These are phyloP conservation scores for Mrakia blollopis DNA, from an alignment of 768 basidiomycete species.

Conservation along the genomic window DNA sequence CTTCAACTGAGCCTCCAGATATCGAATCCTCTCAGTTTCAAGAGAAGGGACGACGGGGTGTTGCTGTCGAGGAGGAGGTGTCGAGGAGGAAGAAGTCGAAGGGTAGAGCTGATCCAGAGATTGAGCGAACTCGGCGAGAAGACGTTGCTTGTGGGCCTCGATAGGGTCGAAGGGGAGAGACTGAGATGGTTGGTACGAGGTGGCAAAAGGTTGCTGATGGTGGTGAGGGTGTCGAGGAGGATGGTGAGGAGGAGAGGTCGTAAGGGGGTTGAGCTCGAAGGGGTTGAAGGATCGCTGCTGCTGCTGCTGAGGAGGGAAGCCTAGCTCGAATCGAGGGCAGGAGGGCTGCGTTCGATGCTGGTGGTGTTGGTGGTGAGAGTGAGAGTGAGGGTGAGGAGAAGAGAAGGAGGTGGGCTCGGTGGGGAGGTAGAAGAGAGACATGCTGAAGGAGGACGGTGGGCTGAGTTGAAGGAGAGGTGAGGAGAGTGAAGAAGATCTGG, in stretches of 20 bases:
- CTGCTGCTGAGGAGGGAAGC: not conserved
- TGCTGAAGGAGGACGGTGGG: not conserved
- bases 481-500: not conserved
- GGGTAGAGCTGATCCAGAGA: slow-evolving; percentile 5
- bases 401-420: not conserved
- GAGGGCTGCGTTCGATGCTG: not conserved
- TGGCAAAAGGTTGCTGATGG: not conserved
- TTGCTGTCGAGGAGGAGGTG: not conserved
- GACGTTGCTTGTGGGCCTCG: slow-evolving; percentile 9
- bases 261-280: not conserved
- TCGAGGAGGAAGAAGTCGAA: not conserved
- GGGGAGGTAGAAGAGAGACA: not conserved
- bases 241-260: not conserved
- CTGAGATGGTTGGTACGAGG: not conserved
- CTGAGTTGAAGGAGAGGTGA: not conserved
- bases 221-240: not conserved
- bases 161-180: not conserved
- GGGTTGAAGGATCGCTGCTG: not conserved
- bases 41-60: not conserved
- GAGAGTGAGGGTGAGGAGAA: not conserved
- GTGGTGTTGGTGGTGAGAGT: not conserved
- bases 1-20: not conserved
- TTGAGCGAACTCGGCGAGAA: slow-evolving; percentile 8
- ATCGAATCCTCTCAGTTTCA: not conserved
- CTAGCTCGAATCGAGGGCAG: not conserved